Base-by-base conservation (phyloP, 2,329 filamentous ascomycete species). In the Sclerotinia trifoliorum region DNA sequence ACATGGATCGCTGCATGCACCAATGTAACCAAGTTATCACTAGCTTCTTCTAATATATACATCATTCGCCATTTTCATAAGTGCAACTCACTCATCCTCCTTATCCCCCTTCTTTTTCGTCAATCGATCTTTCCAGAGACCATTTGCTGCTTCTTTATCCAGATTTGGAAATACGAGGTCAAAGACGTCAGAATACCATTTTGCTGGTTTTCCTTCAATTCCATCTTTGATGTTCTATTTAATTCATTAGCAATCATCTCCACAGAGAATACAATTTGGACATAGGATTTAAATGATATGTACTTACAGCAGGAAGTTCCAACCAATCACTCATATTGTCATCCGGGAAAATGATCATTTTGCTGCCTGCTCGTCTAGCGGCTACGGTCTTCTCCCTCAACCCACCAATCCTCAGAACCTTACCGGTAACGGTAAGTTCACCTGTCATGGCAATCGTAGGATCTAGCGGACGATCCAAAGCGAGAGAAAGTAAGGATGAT, bases 281-380 rank as follows among this genome's bases (percentile, higher is more conserved):
- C n/a, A 21, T 13, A 15, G 13, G 13, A 42, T 24, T 1, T 7
- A 21, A 21, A 26, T 11, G 29, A 24, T 51, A 52, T 52, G 7
- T 19, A 85, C 92, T 80, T 86, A 97, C 95, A 85, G 97, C 90
- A 66, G 96, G 95, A 74, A 99, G 84, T 80, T 99, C 95, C 64
- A 97, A 83, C 96, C 95, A 99, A 83, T 99, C 95, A 68, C 92
- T 95, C 84, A 91, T 88, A 80, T 97, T 97, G 81, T 99, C 96
- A 74, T 89, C 87, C 35, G 95, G 95, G 85, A 99, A 99, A 71
- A 99, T 90, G 74, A 99, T 89, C 80, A 88, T 96, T 80, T 90
- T 95, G 76, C 93, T 96, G 66, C 96, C 95, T 29, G 95, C 95
- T 72, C 95, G 85, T 76, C 94, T 87, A 68, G 95, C 96, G 42